Base-by-base conservation (phyloP, 2,329 filamentous ascomycete species). In the Penicillium digitatum region DNA sequence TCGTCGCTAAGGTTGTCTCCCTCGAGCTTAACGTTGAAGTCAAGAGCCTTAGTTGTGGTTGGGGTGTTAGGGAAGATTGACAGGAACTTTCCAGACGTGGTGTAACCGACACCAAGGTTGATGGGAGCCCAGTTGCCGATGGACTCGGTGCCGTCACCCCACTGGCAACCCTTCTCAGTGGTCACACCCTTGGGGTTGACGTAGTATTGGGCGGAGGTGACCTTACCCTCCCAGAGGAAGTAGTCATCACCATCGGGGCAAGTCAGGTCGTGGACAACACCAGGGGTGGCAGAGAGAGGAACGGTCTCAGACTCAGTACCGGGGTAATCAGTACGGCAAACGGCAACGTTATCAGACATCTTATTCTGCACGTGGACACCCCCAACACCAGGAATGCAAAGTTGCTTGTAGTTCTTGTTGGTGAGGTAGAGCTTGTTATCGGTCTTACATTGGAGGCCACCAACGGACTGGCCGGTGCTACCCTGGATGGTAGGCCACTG, bases 251-350 rank as follows among this genome's bases (percentile, higher is more conserved):
- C 84, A 62, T 87, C 77, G 44, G 93, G 88, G 79, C 90, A 93
- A 70, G 89, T 90, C 62, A 99, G 77, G 34, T 79, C 75, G 57
- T 84, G 77, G 26, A 76, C 81, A 46, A 75, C 67, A 56, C 88
- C 88, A 49, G 88, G 76, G 5, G 74, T 62, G 40, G 87, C 80
- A 55, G 84, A 76, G 44, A 92, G 77, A 43, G 93, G 89, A 56
- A 97, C 82, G 52, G 88, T 89, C 85, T 96, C 93, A 66, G 81
- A 81, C 79, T 99, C 94, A 56, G 86, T 91, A 69, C 91, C 93
- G 59, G 94, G 94, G 77, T 99, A 99, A 74, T 96, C 91, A 62
- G 94, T 97, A 74, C 90, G 90, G 84, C 94, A 99, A 64, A 95
- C 82, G 42, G 87, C 82, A 27, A 89, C 87, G 40, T 82, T 76